These are phyloP conservation scores for Sporobolomyces phaffii DNA, from an alignment of 768 basidiomycete genomes.

Conservation along the genomic window DNA sequence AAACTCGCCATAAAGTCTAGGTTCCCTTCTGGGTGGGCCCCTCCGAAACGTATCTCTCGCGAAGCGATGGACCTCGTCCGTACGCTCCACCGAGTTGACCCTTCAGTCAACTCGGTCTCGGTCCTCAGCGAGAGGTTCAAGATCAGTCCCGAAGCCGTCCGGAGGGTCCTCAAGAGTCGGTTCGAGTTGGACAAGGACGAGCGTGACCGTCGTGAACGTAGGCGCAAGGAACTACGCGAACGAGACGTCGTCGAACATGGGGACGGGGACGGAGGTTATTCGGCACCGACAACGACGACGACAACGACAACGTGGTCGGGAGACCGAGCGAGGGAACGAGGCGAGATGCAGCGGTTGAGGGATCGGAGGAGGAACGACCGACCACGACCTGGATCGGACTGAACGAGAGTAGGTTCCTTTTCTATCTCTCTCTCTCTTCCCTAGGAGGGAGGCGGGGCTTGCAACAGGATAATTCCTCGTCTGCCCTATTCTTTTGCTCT, in stretches of 20 bases:
- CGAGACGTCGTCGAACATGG: neutral
- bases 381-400: too few relatives aligned
- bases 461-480: too few relatives aligned
- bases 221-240: constrained; percentile 36
- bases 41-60: constrained; percentile 70
- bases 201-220: constrained; percentile 39
- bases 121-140: constrained; percentile 69
- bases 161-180: constrained; percentile 68
- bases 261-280: neutral
- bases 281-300: neutral
- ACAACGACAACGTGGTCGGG: neutral
- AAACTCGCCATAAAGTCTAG: neutral
- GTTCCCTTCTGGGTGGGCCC: constrained; percentile 54
- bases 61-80: constrained; percentile 78
- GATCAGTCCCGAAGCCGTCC: constrained; percentile 72
- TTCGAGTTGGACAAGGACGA: constrained; percentile 59
- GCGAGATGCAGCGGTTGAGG: neutral
- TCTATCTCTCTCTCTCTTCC: too few relatives aligned
- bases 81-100: constrained; percentile 60
- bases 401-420: too few relatives aligned
- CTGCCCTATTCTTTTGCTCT: too few relatives aligned
- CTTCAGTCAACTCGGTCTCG: constrained; percentile 59
- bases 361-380: neutral
- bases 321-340: neutral
- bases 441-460: too few relatives aligned